Base-by-base conservation (phyloP, 1,284 basidiomycete species). In the Trametes pubescens region DNA sequence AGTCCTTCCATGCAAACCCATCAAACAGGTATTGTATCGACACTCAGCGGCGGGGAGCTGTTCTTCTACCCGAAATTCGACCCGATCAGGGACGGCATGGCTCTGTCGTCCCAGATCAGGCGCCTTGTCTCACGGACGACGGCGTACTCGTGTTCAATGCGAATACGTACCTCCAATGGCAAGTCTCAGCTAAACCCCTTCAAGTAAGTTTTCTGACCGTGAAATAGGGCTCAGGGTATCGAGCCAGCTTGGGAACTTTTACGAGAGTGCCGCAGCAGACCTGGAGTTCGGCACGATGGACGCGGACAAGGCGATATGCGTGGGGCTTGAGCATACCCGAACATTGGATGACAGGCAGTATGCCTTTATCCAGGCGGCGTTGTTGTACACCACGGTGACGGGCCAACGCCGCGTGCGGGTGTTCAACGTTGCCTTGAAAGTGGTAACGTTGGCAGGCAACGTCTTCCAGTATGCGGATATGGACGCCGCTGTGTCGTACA, bases 401-500 rank as follows among this genome's bases (percentile, higher is more conserved):
- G 98, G 98, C 6, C 84, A 94, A 74, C 84, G 98, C 32, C 84
- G 95, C 63, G 96, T 99, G 38, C 83, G 98, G 58, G 87, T 90
- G 49, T 86, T 92, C 75, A 99, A 99, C 73, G 79, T 99, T 22
- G 92, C 91, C 0, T 76, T 98, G 56, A 90, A 90, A 34, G 89
- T 96, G 1, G 92, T 90, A 1, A 86, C 89, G 52, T 79, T 99
- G 62, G 93, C 96, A 13, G 95, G 91, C 18, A 98, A 94, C 73
- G 90, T 99, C 6, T 99, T 97, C 82, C 87, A 93, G 58, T 94
- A 84, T 76, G 96, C 96, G 26, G 98, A 99, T 78, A 85, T 96
- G 81, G 97, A 99, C 71, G 86, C 92, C 2, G 87, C 91, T 0
- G 84, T 97, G 11, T 85, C 88, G 35, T 83, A 92, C 74, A 78